Evolutionary conservation across 2,329 filamentous ascomycete genomes (phyloP), one percentile per base, ranked within the genome.

Genomic region (Parascedosporium putredinis): DNA sequence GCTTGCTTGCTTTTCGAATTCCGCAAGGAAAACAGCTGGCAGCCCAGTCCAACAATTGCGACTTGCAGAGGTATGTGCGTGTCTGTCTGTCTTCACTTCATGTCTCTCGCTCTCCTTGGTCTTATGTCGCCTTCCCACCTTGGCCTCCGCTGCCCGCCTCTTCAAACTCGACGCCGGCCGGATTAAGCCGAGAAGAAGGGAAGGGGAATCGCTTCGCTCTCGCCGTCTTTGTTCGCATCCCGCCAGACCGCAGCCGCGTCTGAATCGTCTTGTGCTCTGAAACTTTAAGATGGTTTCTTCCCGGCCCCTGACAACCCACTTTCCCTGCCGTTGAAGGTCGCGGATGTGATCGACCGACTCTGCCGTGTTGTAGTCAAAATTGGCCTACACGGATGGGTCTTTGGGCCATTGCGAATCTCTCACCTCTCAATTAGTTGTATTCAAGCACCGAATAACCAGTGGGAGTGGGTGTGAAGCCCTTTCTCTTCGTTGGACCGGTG

Each of bases 401-500:
- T n/a, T n/a, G n/a, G n/a, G n/a, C n/a, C n/a, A n/a, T n/a, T n/a
- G n/a, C n/a, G n/a, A n/a, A n/a, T n/a, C n/a, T n/a, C n/a, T n/a
- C n/a, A n/a, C n/a, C n/a, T n/a, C n/a, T n/a, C n/a, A n/a, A n/a
- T n/a, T n/a, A n/a, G n/a, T n/a, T n/a, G n/a, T n/a, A n/a, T n/a
- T n/a, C n/a, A n/a, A n/a, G 47, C 18, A 49, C 47, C 47, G 20
- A 31, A n/a, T n/a, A n/a, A n/a, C n/a, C n/a, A n/a, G n/a, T n/a
- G n/a, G n/a, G n/a, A n/a, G 34, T 29, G 20, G 27, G 34, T 49
- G 47, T 14, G 47, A 49, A 24, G 40, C 20, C 23, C 22, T n/a
- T n/a, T 20, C 36, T 18, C 7, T 24, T 18, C 20, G 47, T 49
- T 43, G 33, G 46, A 38, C 47, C 23, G 46, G 20, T 36, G 47